phyloP scores from a whole-genome alignment of 148 eudicot species.

The Gaultheria prostrata region DNA sequence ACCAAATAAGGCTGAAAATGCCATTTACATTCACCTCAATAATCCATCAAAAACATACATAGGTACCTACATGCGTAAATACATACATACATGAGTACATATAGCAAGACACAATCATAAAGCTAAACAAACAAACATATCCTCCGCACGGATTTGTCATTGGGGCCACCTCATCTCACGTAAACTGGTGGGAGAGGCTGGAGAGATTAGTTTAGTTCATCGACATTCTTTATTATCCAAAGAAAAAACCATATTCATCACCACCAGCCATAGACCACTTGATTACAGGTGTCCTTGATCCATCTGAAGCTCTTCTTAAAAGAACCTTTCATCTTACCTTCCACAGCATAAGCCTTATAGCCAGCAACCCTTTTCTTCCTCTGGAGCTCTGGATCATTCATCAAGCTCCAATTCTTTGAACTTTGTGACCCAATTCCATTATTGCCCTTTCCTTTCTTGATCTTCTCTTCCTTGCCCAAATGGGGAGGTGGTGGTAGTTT shows the following conservation, averaged over 20 bases:
- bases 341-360: slow-evolving; percentile 39
- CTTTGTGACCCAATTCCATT: background rate
- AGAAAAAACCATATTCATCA: slow-evolving; percentile 3
- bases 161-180: no score
- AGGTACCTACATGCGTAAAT: background rate
- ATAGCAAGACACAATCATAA: background rate
- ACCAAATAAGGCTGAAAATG: background rate
- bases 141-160: background rate
- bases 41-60: background rate
- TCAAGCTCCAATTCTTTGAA: slow-evolving; percentile 32
- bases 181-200: no score
- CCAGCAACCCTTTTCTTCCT: slow-evolving; percentile 45
- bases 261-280: slow-evolving; percentile 43
- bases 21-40: background rate
- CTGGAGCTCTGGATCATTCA: slow-evolving; percentile 36
- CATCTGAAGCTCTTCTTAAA: slow-evolving; percentile 44
- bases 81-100: background rate
- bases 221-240: no score
- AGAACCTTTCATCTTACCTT: slow-evolving; percentile 44
- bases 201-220: no score
- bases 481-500: slow-evolving; percentile 12
- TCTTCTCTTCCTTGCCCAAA: slow-evolving; percentile 19
- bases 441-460: slow-evolving; percentile 28
- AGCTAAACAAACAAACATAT: background rate
- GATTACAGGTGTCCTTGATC: slow-evolving; percentile 33